Conservation (phyloP, 441 rosid genomes). For the Cnidoscolus chayamansa region DNA sequence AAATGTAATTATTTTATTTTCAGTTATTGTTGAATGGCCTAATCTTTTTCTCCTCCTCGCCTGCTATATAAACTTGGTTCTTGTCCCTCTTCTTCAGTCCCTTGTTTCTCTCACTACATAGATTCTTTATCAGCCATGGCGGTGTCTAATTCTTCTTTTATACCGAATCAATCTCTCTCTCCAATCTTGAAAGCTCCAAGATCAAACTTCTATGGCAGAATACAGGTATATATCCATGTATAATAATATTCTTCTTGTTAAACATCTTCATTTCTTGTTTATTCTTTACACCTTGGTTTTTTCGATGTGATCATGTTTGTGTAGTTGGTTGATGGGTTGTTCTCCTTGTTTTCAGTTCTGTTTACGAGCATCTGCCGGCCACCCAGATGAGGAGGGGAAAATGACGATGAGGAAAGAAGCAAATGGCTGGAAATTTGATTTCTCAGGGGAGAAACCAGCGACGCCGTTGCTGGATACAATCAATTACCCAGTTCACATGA, state of each 20-base stretch:
- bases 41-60: background rate
- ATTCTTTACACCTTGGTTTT: background rate
- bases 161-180: constrained; percentile 19
- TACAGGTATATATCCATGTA: constrained; percentile 30
- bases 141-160: constrained; percentile 26
- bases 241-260: background rate
- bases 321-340: background rate
- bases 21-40: no score
- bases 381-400: constrained; percentile 30
- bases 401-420: constrained; percentile 33
- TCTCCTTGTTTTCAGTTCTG: constrained; percentile 31
- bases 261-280: background rate
- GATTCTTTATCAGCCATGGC: constrained; percentile 34
- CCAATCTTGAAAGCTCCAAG: constrained; percentile 27
- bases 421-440: constrained; percentile 44
- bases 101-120: constrained; percentile 10
- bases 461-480: constrained; percentile 70
- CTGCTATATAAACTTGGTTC: constrained; percentile 14
- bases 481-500: constrained; percentile 63
- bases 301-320: constrained; percentile 1
- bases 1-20: no score
- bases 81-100: background rate
- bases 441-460: constrained; percentile 45
- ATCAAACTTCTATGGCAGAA: constrained; percentile 23
- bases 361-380: constrained; percentile 37